phyloP scores from a whole-genome alignment of 2,329 filamentous ascomycete species.

The Ophidiomyces ophidiicola region DNA sequence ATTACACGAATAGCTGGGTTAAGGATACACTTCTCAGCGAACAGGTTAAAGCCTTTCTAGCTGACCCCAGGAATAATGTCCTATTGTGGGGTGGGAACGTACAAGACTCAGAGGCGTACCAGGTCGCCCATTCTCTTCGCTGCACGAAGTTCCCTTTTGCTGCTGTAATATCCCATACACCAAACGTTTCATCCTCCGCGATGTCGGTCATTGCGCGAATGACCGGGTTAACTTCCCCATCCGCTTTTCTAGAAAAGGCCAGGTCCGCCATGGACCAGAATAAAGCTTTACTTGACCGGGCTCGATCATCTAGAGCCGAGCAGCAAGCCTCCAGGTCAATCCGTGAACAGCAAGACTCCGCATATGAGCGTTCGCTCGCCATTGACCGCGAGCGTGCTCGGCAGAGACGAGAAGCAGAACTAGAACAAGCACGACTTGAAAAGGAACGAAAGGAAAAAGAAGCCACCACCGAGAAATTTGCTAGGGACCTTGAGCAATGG shows the following conservation, averaged over 20 bases:
- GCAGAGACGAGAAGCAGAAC: slow-evolving; percentile 62
- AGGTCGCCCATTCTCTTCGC: slow-evolving; percentile 73
- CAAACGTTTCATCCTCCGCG: slow-evolving; percentile 65
- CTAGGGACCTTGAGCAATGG: slow-evolving; percentile 56
- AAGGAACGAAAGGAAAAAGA: slow-evolving; percentile 54
- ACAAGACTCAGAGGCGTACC: slow-evolving; percentile 84
- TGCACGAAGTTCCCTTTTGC: slow-evolving; percentile 91
- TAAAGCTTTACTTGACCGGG: slow-evolving; percentile 58
- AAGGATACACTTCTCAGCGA: slow-evolving; percentile 67
- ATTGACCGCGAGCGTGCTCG: slow-evolving; percentile 74
- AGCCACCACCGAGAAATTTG: slow-evolving; percentile 46
- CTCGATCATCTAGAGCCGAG: slow-evolving; percentile 63
- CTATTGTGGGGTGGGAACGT: slow-evolving; percentile 89
- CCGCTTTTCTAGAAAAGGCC: slow-evolving; percentile 64
- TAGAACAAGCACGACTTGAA: slow-evolving; percentile 48
- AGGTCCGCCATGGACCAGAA: slow-evolving; percentile 62
- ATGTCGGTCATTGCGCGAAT: slow-evolving; percentile 84
- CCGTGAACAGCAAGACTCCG: slow-evolving; percentile 78
- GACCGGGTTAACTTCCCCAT: slow-evolving; percentile 56
- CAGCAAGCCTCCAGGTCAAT: slow-evolving; percentile 71
- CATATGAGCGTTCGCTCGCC: slow-evolving; percentile 84
- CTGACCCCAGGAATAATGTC: slow-evolving; percentile 63
- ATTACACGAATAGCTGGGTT: slow-evolving; percentile 74
- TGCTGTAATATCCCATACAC: slow-evolving; percentile 74
- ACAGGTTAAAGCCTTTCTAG: slow-evolving; percentile 62